These are phyloP conservation scores for Lizanozyma gosingica DNA, from an alignment of 1,139 yeast species.

Conservation along the genomic window DNA sequence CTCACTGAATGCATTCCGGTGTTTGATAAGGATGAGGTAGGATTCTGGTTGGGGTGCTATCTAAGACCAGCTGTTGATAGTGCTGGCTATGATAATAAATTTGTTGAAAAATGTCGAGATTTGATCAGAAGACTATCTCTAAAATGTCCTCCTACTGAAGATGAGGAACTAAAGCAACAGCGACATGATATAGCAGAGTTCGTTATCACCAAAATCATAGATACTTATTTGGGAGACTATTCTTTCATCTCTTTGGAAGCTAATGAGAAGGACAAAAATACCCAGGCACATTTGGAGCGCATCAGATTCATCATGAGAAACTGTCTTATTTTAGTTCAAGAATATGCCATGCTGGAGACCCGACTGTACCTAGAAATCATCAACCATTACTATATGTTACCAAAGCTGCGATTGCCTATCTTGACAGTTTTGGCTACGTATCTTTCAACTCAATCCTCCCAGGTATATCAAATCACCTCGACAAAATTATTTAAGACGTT, in stretches of 20 bases:
- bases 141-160: constrained; percentile 16
- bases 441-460: constrained; percentile 20
- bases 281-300: constrained; percentile 37
- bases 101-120: constrained; percentile 34
- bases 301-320: constrained; percentile 39
- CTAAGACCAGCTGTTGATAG: constrained; percentile 51
- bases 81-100: constrained; percentile 39
- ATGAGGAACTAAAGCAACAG: constrained; percentile 15
- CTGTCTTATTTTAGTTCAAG: constrained; percentile 28
- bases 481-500: constrained; percentile 35
- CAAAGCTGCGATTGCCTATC: constrained; percentile 24
- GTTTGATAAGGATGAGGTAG: constrained; percentile 31
- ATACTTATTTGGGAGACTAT: constrained; percentile 20
- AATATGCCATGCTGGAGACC: constrained; percentile 30
- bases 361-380: constrained; percentile 23
- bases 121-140: constrained; percentile 29
- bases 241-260: constrained; percentile 2
- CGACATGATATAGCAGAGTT: constrained; percentile 16
- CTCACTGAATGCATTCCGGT: constrained; percentile 30
- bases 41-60: constrained; percentile 46
- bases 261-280: constrained; percentile 11
- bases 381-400: constrained; percentile 20
- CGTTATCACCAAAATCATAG: constrained; percentile 22
- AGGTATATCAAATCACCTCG: constrained; percentile 22
- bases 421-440: constrained; percentile 25